These are phyloP conservation scores for Aureobasidium uvarum DNA, from an alignment of 2,329 filamentous ascomycete genomes.

Conservation along the genomic window DNA sequence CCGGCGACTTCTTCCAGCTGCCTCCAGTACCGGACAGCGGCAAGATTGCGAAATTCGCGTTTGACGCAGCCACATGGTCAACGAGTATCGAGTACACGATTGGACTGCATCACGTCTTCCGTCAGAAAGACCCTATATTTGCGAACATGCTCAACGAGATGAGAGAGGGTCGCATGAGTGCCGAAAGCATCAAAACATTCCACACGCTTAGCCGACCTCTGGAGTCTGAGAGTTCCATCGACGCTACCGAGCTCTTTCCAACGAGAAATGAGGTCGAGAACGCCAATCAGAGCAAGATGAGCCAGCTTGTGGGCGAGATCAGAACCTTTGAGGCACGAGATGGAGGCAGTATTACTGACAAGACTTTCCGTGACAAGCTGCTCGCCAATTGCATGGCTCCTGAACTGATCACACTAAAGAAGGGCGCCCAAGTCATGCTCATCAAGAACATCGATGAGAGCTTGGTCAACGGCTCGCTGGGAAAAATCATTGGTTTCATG, in stretches of 20 bases:
- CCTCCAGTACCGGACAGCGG: constrained; percentile 84
- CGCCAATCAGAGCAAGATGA: constrained; percentile 75
- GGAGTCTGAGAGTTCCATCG: constrained; percentile 68
- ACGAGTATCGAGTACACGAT: constrained; percentile 95
- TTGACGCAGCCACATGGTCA: constrained; percentile 87
- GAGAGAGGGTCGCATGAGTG: constrained; percentile 78
- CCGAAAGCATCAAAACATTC: constrained; percentile 75
- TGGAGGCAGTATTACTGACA: constrained; percentile 65
- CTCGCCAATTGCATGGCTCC: constrained; percentile 93
- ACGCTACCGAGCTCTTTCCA: constrained; percentile 90
- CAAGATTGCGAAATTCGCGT: constrained; percentile 79
- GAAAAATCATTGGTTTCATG: constrained; percentile 82
- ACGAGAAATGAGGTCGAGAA: constrained; percentile 85
- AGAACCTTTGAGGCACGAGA: constrained; percentile 73
- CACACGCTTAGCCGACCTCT: constrained; percentile 64
- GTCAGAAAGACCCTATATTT: constrained; percentile 87
- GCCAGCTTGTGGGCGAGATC: constrained; percentile 64
- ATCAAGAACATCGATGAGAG: constrained; percentile 98
- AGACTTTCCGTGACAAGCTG: constrained; percentile 68
- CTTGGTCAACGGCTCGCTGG: constrained; percentile 90
- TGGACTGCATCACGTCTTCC: constrained; percentile 90
- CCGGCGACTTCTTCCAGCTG: constrained; percentile 96
- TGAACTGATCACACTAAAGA: constrained; percentile 73
- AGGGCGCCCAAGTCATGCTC: constrained; percentile 97
- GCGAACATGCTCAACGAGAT: constrained; percentile 97